Evolutionary conservation across 108 stramenopile genomes (phyloP).

Genomic region (Cyclotella baltica): DNA sequence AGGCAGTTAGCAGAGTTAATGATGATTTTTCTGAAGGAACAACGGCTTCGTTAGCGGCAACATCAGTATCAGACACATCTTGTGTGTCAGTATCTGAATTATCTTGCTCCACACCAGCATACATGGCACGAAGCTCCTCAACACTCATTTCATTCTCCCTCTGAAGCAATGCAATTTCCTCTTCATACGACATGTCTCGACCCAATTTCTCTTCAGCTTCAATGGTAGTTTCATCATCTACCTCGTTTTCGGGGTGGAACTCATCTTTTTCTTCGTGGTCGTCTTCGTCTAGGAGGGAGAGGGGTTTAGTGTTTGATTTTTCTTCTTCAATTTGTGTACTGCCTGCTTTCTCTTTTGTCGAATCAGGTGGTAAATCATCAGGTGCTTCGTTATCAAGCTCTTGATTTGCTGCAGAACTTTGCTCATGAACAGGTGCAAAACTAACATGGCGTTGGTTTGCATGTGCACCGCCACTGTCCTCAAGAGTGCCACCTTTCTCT

Average conservation of each 20-base stretch:
- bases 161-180: constrained; percentile 64
- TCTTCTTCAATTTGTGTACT: not conserved
- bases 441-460: constrained; percentile 9
- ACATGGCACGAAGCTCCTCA: constrained; percentile 77
- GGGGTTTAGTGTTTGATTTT: not conserved
- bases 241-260: constrained; percentile 52
- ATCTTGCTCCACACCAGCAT: constrained; percentile 26
- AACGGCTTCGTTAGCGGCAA: constrained; percentile 16
- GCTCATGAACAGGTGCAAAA: constrained; percentile 22
- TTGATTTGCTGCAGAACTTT: not conserved
- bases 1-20: not conserved
- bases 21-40: constrained; percentile 4
- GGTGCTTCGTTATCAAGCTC: constrained; percentile 5
- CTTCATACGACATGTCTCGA: constrained; percentile 59
- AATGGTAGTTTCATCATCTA: constrained; percentile 81
- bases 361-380: too few relatives aligned
- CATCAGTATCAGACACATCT: constrained; percentile 20
- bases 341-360: not conserved
- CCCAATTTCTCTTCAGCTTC: constrained; percentile 66
- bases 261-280: constrained; percentile 61
- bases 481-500: not conserved
- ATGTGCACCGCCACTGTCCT: not conserved
- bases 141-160: constrained; percentile 62
- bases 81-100: not conserved
- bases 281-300: constrained; percentile 24